These are phyloP conservation scores for Biscogniauxia mediterranea DNA, from an alignment of 2,329 filamentous ascomycete genomes.

Conservation along the genomic window DNA sequence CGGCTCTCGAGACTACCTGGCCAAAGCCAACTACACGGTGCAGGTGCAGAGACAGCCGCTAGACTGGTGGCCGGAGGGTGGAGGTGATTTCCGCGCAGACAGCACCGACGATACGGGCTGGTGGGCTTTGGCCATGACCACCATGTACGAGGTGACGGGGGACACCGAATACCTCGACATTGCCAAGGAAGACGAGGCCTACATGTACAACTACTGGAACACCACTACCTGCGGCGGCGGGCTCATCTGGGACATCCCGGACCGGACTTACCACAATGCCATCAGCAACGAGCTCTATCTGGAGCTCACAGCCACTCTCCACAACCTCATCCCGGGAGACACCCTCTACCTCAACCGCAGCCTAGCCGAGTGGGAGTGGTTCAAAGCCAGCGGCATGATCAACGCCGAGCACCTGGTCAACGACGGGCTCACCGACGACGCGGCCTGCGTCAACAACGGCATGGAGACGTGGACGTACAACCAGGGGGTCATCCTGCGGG, in stretches of 20 bases:
- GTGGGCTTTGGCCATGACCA: slow-evolving; percentile 52
- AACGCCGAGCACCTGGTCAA: slow-evolving; percentile 39
- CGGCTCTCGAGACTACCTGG: slow-evolving; percentile 30
- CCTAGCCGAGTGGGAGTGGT: slow-evolving; percentile 43
- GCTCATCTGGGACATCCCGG: slow-evolving; percentile 45
- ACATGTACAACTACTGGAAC: slow-evolving; percentile 45
- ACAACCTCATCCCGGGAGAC: slow-evolving; percentile 38
- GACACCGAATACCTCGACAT: slow-evolving; percentile 44
- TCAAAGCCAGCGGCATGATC: slow-evolving; percentile 40
- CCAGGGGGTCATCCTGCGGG: slow-evolving; percentile 60
- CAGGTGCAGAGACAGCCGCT: slow-evolving; percentile 34
- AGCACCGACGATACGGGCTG: slow-evolving; percentile 48
- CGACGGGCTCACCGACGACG: slow-evolving; percentile 40
- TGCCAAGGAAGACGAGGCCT: slow-evolving; percentile 46
- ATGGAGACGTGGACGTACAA: slow-evolving; percentile 45
- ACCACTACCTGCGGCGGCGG: slow-evolving; percentile 41
- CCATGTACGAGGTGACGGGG: slow-evolving; percentile 46
- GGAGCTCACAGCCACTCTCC: slow-evolving; percentile 42
- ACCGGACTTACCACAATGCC: slow-evolving; percentile 39
- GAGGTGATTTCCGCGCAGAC: slow-evolving; percentile 39
- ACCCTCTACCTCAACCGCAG: slow-evolving; percentile 39
- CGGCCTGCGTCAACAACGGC: slow-evolving; percentile 31
- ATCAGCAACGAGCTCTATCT: slow-evolving; percentile 49
- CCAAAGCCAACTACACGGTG: slow-evolving; percentile 32
- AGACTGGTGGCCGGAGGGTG: slow-evolving; percentile 36